Evolutionary conservation across 495 filamentous ascomycete genomes (phyloP).

Genomic region (Podospora appendiculata): DNA sequence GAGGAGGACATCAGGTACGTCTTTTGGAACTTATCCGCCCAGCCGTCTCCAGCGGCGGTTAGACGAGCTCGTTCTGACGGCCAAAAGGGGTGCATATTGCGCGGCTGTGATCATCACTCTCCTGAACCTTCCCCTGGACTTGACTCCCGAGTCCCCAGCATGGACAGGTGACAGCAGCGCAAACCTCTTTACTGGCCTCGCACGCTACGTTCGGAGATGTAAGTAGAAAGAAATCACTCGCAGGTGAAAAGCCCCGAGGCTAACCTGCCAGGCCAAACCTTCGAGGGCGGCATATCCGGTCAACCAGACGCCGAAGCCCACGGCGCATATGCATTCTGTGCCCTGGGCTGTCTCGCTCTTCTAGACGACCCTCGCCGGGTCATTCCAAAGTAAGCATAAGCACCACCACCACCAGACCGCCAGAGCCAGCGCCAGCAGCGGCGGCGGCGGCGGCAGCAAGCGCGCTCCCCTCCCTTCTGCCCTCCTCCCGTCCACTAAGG

Average conservation of each 20-base stretch:
- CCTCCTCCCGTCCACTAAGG: neutral
- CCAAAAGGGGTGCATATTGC: slow-evolving; percentile 75
- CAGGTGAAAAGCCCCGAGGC: neutral
- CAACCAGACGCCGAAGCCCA: slow-evolving; percentile 83
- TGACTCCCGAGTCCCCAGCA: slow-evolving; percentile 56
- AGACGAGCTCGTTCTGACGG: too few species aligned
- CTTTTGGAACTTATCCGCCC: neutral
- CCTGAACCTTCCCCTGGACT: slow-evolving; percentile 70
- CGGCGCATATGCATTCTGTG: slow-evolving; percentile 95
- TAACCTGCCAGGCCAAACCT: slow-evolving; percentile 66
- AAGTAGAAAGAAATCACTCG: slow-evolving; percentile 20
- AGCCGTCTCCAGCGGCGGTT: too few species aligned
- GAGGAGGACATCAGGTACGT: slow-evolving; percentile 85
- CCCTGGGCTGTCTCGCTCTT: slow-evolving; percentile 76
- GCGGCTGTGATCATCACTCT: slow-evolving; percentile 74
- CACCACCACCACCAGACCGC: neutral
- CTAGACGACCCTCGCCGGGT: slow-evolving; percentile 67
- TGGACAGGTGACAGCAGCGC: slow-evolving; percentile 34
- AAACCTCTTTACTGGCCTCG: slow-evolving; percentile 57
- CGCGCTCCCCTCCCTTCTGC: neutral
- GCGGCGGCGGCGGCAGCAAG: neutral
- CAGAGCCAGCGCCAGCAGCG: too few species aligned
- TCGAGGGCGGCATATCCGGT: slow-evolving; percentile 84
- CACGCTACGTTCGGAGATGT: slow-evolving; percentile 78
- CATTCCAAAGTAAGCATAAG: slow-evolving; percentile 48